Evolutionary conservation across 2,329 filamentous ascomycete species (phyloP).

Genomic region (Aspergillus fischeri): DNA sequence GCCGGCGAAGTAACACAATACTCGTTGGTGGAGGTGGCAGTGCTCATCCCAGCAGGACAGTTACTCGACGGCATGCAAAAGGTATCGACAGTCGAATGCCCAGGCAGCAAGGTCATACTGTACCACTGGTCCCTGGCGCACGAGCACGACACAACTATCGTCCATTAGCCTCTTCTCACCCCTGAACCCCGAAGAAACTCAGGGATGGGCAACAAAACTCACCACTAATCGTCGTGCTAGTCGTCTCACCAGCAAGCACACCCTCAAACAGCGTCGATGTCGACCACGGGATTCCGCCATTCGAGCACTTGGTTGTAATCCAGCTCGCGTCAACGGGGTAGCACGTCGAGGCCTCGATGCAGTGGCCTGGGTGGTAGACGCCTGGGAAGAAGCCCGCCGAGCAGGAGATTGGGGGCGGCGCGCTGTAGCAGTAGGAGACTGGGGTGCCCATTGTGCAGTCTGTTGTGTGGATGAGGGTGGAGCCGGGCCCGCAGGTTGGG

Average conservation of each 20-base stretch:
- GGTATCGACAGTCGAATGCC: conserved; percentile 8
- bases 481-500: not conserved
- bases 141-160: conserved; percentile 20
- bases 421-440: conserved; percentile 19
- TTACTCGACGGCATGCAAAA: conserved; percentile 22
- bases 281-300: conserved; percentile 18
- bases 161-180: not conserved
- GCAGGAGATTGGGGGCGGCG: conserved; percentile 16
- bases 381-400: conserved; percentile 18
- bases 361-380: conserved; percentile 24
- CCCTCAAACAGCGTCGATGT: conserved; percentile 20
- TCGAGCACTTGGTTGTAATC: conserved; percentile 22
- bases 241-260: conserved; percentile 12
- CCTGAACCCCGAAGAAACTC: too few species aligned
- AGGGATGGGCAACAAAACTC: not conserved
- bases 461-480: conserved; percentile 11
- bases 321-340: conserved; percentile 19
- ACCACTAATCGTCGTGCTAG: conserved; percentile 14
- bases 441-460: conserved; percentile 25
- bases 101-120: conserved; percentile 7
- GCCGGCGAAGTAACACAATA: conserved; percentile 18
- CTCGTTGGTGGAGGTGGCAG: conserved; percentile 12
- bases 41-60: conserved; percentile 24
- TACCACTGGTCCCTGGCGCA: conserved; percentile 22
- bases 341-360: conserved; percentile 18